phyloP scores from a whole-genome alignment of 257 asterid species.

The Gentiana dahurica region DNA sequence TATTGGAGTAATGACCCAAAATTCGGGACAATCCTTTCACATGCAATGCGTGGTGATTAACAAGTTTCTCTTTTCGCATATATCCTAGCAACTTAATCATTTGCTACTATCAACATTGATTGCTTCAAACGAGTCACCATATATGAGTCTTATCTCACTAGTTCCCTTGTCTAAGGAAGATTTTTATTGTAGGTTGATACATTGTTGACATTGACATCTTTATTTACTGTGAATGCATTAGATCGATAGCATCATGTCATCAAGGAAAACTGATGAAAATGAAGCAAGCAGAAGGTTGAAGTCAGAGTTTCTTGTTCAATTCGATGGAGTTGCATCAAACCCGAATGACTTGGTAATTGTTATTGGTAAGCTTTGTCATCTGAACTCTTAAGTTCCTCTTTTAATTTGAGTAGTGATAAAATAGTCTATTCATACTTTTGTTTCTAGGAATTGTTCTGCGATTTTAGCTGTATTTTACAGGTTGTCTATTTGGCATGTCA shows the following conservation, averaged over 20 bases:
- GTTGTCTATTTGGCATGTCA: too few species aligned
- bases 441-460: too few species aligned
- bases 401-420: neutral
- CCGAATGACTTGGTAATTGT: slow-evolving; percentile 81
- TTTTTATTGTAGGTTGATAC: neutral
- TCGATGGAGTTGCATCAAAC: slow-evolving; percentile 87
- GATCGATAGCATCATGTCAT: slow-evolving; percentile 98
- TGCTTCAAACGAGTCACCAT: neutral
- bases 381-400: neutral
- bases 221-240: slow-evolving; percentile 15
- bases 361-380: slow-evolving; percentile 53
- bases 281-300: slow-evolving; percentile 98
- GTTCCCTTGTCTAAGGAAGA: neutral
- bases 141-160: neutral
- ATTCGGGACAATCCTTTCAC: too few species aligned
- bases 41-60: too few species aligned
- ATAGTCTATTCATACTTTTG: too few species aligned
- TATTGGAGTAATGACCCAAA: too few species aligned
- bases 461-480: too few species aligned
- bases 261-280: slow-evolving; percentile 84
- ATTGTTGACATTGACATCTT: neutral
- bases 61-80: too few species aligned
- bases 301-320: slow-evolving; percentile 92
- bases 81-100: slow-evolving; percentile 2
- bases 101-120: neutral